These are phyloP conservation scores for Xylaria sp. DNA, from an alignment of 2,329 filamentous ascomycete genomes.

Conservation along the genomic window DNA sequence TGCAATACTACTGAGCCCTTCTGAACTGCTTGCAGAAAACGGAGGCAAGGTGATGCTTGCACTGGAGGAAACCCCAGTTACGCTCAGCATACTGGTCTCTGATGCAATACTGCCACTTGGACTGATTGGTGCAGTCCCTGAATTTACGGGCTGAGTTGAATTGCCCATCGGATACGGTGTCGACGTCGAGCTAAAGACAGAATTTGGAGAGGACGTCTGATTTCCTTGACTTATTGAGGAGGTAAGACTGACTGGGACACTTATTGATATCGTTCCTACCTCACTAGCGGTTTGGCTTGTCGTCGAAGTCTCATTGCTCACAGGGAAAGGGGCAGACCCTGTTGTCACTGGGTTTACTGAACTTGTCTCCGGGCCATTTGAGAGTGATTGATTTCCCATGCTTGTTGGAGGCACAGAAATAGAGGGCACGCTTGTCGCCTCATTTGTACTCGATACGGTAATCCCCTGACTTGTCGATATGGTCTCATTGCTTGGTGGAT, in stretches of 20 bases:
- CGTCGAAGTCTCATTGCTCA: slow-evolving; percentile 21
- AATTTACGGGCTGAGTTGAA: slow-evolving; percentile 16
- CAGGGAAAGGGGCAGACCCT: slow-evolving; percentile 20
- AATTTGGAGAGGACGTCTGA: neutral
- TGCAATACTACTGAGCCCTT: neutral
- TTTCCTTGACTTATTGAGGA: slow-evolving; percentile 15
- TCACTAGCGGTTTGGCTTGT: slow-evolving; percentile 22
- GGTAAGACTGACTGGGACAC: neutral
- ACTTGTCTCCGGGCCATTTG: slow-evolving; percentile 1
- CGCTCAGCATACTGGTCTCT: neutral
- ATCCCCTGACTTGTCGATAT: neutral
- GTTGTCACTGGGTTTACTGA: slow-evolving; percentile 5
- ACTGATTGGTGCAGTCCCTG: slow-evolving; percentile 11
- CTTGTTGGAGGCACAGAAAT: neutral
- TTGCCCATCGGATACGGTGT: slow-evolving; percentile 10
- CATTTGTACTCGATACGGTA: neutral
- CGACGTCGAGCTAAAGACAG: neutral
- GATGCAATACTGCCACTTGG: slow-evolving; percentile 6
- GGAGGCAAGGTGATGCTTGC: slow-evolving; percentile 14
- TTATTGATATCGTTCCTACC: slow-evolving; percentile 14
- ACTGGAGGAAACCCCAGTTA: slow-evolving; percentile 9
- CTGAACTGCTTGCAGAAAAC: slow-evolving; percentile 13
- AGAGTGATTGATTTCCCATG: slow-evolving; percentile 10
- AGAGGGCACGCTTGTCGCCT: neutral
- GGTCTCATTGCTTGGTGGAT: slow-evolving; percentile 16